Conservation (phyloP, 2,329 filamentous ascomycete genomes). For the Phoma sp. region DNA sequence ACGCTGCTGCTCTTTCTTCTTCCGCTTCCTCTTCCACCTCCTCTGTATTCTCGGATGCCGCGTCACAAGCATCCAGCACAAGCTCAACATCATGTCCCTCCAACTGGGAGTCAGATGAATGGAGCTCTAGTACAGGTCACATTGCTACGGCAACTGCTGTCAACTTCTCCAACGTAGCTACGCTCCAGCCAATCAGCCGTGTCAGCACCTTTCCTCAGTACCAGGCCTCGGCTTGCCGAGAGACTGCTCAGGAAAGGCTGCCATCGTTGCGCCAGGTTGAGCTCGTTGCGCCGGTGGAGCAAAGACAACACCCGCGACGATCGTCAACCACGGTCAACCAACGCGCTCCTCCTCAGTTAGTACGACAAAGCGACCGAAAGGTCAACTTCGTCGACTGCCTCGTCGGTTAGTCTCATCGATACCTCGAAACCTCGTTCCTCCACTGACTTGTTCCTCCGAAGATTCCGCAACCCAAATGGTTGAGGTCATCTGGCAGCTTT, state of each 20-base stretch:
- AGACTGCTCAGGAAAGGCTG: conserved; percentile 39
- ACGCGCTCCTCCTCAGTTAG: conserved; percentile 74
- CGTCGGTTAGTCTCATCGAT: conserved; percentile 76
- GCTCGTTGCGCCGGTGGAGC: conserved; percentile 63
- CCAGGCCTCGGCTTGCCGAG: conserved; percentile 48
- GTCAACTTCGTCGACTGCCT: conserved; percentile 95
- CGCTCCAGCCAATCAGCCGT: conserved; percentile 43
- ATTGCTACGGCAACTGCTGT: conserved; percentile 29
- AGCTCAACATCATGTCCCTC: conserved; percentile 66
- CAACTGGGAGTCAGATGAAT: conserved; percentile 53
- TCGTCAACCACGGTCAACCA: conserved; percentile 62
- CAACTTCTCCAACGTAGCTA: conserved; percentile 30
- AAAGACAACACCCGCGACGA: conserved; percentile 68
- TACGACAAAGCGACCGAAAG: conserved; percentile 90
- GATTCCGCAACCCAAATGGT: conserved; percentile 98
- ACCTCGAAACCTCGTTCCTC: conserved; percentile 43
- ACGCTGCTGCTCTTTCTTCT: conserved; percentile 73
- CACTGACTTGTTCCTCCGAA: conserved; percentile 54
- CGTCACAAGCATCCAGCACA: conserved; percentile 74
- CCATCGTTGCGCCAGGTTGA: conserved; percentile 42
- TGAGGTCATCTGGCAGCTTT: conserved; percentile 94
- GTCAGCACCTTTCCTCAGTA: conserved; percentile 48
- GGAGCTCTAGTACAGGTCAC: conserved; percentile 35
- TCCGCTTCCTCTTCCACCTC: conserved; percentile 78
- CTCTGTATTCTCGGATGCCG: conserved; percentile 75